These are phyloP conservation scores for Seminavis robusta DNA, from an alignment of 108 stramenopile genomes.

Conservation along the genomic window DNA sequence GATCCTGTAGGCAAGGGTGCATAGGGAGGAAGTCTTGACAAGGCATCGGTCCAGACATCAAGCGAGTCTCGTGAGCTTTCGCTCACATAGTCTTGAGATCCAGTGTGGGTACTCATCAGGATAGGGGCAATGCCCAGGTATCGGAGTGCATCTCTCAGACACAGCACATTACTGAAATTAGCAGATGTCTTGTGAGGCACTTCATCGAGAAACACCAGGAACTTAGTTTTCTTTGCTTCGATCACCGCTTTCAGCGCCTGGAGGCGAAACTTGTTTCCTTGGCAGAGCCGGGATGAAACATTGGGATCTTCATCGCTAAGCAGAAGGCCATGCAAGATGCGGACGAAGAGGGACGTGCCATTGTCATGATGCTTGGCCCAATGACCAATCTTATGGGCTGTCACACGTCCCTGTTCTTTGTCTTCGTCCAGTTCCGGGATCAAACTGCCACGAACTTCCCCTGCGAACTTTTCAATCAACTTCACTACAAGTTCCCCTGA, in stretches of 20 bases:
- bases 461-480: too few relatives aligned
- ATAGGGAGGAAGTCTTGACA: too few relatives aligned
- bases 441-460: too few relatives aligned
- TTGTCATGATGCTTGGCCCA: constrained; percentile 1
- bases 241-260: constrained; percentile 1
- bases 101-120: too few relatives aligned
- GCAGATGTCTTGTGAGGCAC: not conserved
- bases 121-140: too few relatives aligned
- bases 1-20: too few relatives aligned
- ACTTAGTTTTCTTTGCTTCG: not conserved
- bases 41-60: too few relatives aligned
- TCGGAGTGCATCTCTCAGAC: too few relatives aligned
- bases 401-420: not conserved
- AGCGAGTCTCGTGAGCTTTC: too few relatives aligned
- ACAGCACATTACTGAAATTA: too few relatives aligned
- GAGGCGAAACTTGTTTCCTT: not conserved
- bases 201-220: not conserved
- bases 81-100: too few relatives aligned
- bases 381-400: not conserved
- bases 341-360: constrained; percentile 1
- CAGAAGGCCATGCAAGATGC: constrained; percentile 1
- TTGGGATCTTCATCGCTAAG: constrained; percentile 1
- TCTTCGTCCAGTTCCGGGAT: constrained; percentile 2
- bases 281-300: not conserved
- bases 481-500: too few relatives aligned